Evolutionary conservation across 1,284 basidiomycete species (phyloP), one percentile per base, ranked within the genome.

Genomic region (Ganoderma multipileum): DNA sequence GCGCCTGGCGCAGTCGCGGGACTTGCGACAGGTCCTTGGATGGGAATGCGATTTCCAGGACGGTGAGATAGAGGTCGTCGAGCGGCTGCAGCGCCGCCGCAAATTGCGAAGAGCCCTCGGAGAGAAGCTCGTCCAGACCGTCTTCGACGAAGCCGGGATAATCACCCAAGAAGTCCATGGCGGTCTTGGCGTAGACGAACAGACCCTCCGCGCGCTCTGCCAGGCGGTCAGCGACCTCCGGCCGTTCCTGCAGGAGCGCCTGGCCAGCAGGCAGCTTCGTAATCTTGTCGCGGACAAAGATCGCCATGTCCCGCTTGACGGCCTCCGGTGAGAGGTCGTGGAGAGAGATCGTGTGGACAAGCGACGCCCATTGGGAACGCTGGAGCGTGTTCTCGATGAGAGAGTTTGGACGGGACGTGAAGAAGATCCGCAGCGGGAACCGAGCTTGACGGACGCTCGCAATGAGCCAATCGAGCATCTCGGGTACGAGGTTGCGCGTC

Each of bases 381-480:
- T n/a, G 38, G 9, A 74, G 47, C 18, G 63, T 61, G 9, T 62
- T 38, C 20, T 67, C 54, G 36, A 71, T 65, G 8, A 69, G 44
- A 3, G 60, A 54, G 36, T 71, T 69, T 3, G 71, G 73, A 3
- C 73, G 70, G 3, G 72, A 66, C 2, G 72, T 71, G 65, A 75
- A 63, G 33, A 75, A 58, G 30, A 75, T 59, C 8, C 71, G 70
- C n/a, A 75, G 47, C n/a, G 64, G 66, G 30, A 60, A 66, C 2
- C 18, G 12, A n/a, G 42, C 50, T 2, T 55, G 18, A 20, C 20
- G 60, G 12, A 65, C 38, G 30, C 62, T 28, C 5, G 57, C 36
- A 3, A 65, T 3, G 9, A 72, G 54, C 2, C 65, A 28, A 0
- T 58, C 23, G 2, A 73, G 61, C 33, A 73, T 59, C 28, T n/a